Evolutionary conservation across 768 basidiomycete genomes (phyloP), one percentile per base, ranked within the genome.

Genomic region (Boletus subparvulus): DNA sequence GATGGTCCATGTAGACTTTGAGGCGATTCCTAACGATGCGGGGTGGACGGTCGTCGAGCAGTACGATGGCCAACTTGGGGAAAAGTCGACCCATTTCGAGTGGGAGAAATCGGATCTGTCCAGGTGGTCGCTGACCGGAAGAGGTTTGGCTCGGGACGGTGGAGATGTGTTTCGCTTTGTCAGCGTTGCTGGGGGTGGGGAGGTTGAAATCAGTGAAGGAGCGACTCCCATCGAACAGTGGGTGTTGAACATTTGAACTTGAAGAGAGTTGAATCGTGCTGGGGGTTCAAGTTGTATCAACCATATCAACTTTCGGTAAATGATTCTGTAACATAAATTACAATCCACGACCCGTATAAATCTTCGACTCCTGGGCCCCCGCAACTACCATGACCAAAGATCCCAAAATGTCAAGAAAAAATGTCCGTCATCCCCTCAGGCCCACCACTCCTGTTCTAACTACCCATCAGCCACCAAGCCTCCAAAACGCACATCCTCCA

Each of bases 1-100:
- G 43, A 71, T 81, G 50, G 70, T 71, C 17, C 80, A 80, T 54
- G 62, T 80, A 32, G 71, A 78, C 52, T 79, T 79, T 56, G 60
- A 59, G 4, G 53, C 61, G n/a, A 62, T 77, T 24, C 69, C 66
- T 0, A 24, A 60, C 6, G 59, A 52, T 30, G 56, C 7, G 17
- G 46, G 6, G 17, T 24, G 9, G 40, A 24, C 56, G 43, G 44
- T 57, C 37, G 33, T 62, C 28, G 63, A 55, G 54, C 61, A 55
- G 47, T 58, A 42, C 21, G 21, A 21, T 21, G 21, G 26, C 6
- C 13, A 28, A 40, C 39, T 7, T 26, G 45, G 17, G 10, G 24
- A 13, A 19, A 36, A 40, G 8, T 37, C 30, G 48, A n/a, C 4
- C 5, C 12, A 6, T 6, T 21, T 10, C 5, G 6, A 41, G 21